Evolutionary conservation across 2,329 filamentous ascomycete species (phyloP), one percentile per base, ranked within the genome.

Genomic region (Curvularia hawaiiensis): DNA sequence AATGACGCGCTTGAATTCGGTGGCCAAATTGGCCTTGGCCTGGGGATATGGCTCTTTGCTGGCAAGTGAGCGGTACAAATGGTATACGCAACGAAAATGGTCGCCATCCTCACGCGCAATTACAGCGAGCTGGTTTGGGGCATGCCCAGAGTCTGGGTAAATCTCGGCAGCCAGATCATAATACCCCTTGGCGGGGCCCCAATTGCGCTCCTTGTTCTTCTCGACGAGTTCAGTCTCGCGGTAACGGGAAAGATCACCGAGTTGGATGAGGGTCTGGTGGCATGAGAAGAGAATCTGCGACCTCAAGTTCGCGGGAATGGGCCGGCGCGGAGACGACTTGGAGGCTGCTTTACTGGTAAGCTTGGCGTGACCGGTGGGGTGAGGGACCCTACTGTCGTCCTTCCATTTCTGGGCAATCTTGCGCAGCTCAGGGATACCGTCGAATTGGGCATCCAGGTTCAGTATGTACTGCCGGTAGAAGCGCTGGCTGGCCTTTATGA

Each of bases 211-310:
- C 74, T 90, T 92, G 52, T 75, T 72, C 73, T 90, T 92, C 49
- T 74, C 71, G 58, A 88, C 87, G 57, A 91, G 81, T 71, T 94
- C 90, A 52, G 82, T 83, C 66, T 87, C 86, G 59, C 93, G 88
- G 77, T 97, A 99, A 61, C 95, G 88, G 49, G 91, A 91, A 47
- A 99, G 83, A 74, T 99, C 95, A 33, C 95, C 95, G 10, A 98
- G 85, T 64, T 90, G 91, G 58, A 97, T 88, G 54, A 98, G 82
- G 4, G 90, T 92, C 54, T 88, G 85, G 77, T 97, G 90, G 73
- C 91, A 96, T 3, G 91, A 92, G 54, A 83, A 79, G 40, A 91
- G 80, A 55, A 96, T 84, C 62, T 83, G 78, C n/a, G 79, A 75
- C 58, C 83, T 83, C 50, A 91, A 82, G 72, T 45, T 80, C 67